These are phyloP conservation scores for Blastomyces emzantsi DNA, from an alignment of 2,329 filamentous ascomycete genomes.

Conservation along the genomic window DNA sequence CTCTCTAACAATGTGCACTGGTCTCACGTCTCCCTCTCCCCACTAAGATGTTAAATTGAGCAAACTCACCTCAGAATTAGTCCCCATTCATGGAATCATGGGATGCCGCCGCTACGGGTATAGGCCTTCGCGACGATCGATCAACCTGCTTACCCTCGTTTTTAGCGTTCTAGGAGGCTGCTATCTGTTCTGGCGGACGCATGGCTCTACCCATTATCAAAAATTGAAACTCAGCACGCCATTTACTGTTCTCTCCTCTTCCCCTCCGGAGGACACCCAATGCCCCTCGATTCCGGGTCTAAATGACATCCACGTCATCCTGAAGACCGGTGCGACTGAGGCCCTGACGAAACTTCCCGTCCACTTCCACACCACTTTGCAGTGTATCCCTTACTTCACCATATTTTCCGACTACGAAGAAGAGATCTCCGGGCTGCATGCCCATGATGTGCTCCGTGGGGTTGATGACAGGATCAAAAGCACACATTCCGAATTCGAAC, in stretches of 20 bases:
- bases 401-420: constrained; percentile 53
- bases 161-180: background rate
- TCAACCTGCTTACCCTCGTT: background rate
- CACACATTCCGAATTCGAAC: constrained; percentile 41
- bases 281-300: constrained; percentile 16
- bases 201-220: background rate
- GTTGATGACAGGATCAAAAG: constrained; percentile 34
- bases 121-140: background rate
- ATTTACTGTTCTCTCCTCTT: background rate
- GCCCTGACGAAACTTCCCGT: constrained; percentile 46
- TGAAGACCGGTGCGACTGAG: constrained; percentile 53
- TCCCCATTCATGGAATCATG: background rate
- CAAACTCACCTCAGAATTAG: background rate
- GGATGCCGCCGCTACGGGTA: too few relatives aligned
- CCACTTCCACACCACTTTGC: constrained; percentile 47
- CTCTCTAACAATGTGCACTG: too few relatives aligned
- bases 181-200: background rate
- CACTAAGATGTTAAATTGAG: background rate
- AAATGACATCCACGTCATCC: constrained; percentile 47
- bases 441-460: constrained; percentile 43
- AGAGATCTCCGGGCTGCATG: constrained; percentile 41
- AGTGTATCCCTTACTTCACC: constrained; percentile 47
- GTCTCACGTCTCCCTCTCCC: too few relatives aligned
- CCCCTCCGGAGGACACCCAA: background rate
- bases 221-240: background rate